Base-by-base conservation (phyloP, 1,284 basidiomycete genomes). In the Cutaneotrichosporon sp. region DNA sequence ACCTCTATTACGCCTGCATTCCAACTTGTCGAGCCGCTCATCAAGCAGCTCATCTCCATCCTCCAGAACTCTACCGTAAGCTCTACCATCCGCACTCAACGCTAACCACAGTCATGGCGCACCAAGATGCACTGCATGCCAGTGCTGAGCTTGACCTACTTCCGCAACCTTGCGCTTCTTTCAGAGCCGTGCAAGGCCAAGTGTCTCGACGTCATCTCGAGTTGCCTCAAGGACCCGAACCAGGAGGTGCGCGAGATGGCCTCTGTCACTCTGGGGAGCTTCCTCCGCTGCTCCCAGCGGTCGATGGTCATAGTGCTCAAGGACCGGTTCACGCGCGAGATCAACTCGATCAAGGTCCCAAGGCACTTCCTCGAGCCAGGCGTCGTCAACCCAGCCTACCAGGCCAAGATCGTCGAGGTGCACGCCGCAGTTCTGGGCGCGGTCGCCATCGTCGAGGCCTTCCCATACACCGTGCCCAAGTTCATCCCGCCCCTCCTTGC, bases 181-280 rank as follows among this genome's bases (percentile, higher is more conserved):
- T 82, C 87, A 24, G 80, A 84, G 48, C 75, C 77, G 12, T 82
- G 82, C 37, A 81, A 87, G 49, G 79, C 80, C 24, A 82, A 80
- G 62, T 82, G 90, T 59, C 84, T 90, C 81, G 86, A 88, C 57
- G 83, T 48, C 37, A 58, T 57, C 10, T 51, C 49, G 43, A 62
- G 17, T 46, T 92, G 92, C 68, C 77, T 97, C 45, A 80, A 82
- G 24, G 92, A 97, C 70, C 87, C 89, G 67, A 94, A 94, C 67
- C 85, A 93, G 48, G 92, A 97, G 76, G 92, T 97, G 26, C 82
- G 92, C 55, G 89, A 92, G 71, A 92, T 88, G 80, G 88, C 90
- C n/a, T 88, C 88, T 5, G 86, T 86, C 70, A 88, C 90, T 35
- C 78, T 98, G 29, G 87, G 88, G 17, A 88, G 90, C 19, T 85